Evolutionary conservation across 2,329 filamentous ascomycete species (phyloP).

Genomic region (Penicillium sp.): DNA sequence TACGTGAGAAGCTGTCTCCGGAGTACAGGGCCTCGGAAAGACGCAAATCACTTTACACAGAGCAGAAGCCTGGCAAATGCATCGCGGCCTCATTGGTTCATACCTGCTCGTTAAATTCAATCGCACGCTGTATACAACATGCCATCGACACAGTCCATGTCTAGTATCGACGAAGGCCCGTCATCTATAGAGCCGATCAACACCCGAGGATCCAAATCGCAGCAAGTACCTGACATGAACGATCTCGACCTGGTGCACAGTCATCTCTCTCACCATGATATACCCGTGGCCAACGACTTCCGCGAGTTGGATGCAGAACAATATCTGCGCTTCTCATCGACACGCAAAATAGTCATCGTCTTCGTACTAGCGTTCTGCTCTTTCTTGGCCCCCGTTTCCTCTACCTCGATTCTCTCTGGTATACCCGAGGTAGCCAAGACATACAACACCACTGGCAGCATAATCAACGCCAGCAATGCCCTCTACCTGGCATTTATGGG

Average conservation of each 20-base stretch:
- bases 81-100: background rate
- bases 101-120: background rate
- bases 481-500: constrained; percentile 73
- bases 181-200: constrained; percentile 10
- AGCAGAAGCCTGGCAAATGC: background rate
- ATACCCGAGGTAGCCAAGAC: constrained; percentile 67
- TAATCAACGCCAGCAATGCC: constrained; percentile 71
- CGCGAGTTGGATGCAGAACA: constrained; percentile 48
- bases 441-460: constrained; percentile 60
- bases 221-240: constrained; percentile 15
- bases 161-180: constrained; percentile 13
- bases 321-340: constrained; percentile 60
- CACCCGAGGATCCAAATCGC: constrained; percentile 14
- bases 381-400: constrained; percentile 70
- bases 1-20: background rate
- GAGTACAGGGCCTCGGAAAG: constrained; percentile 9
- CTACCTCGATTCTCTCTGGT: constrained; percentile 67
- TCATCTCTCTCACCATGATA: constrained; percentile 33
- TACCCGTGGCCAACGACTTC: constrained; percentile 30
- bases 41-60: background rate
- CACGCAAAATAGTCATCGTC: constrained; percentile 64
- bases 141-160: constrained; percentile 9
- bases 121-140: constrained; percentile 4
- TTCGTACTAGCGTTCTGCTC: constrained; percentile 67
- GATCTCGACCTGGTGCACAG: constrained; percentile 31